Evolutionary conservation across 73 alveolate genomes (phyloP).

Genomic region (Tetrahymena elliotti): DNA sequence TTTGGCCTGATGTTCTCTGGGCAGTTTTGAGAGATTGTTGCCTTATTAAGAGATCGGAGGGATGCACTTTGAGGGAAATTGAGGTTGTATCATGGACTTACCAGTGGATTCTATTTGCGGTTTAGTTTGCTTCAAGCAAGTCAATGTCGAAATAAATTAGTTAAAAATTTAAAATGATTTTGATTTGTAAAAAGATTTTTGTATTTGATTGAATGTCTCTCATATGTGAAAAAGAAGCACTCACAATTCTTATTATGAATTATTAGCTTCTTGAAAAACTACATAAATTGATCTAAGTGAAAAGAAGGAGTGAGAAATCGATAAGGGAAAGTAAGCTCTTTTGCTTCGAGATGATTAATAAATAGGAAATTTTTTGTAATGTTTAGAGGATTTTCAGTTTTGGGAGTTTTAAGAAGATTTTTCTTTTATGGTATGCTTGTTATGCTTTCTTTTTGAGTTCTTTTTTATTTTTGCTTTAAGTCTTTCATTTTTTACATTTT

Average conservation of each 20-base stretch:
- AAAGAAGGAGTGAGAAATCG: not conserved
- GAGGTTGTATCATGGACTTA: not conserved
- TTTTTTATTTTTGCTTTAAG: not conserved
- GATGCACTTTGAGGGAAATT: not conserved
- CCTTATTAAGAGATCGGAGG: not conserved
- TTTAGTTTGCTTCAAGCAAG: not conserved
- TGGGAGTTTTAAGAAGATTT: not conserved
- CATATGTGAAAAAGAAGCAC: not conserved
- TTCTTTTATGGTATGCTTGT: not conserved
- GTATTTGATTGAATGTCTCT: not conserved
- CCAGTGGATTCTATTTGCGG: not conserved
- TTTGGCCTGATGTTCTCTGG: not conserved
- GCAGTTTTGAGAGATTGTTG: not conserved
- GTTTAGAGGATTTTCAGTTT: not conserved
- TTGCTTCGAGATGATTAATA: not conserved
- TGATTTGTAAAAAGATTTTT: not conserved
- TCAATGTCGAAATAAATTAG: not conserved
- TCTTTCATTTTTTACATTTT: not conserved
- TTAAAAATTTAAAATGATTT: not conserved
- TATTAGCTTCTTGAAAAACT: not conserved
- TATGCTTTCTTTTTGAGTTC: not conserved
- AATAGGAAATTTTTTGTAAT: not conserved
- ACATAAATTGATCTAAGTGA: not conserved
- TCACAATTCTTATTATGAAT: not conserved
- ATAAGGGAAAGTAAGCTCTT: not conserved